Evolutionary conservation across 2,329 filamentous ascomycete genomes (phyloP), one percentile per base, ranked within the genome.

Genomic region (Basipetospora chlamydospora): DNA sequence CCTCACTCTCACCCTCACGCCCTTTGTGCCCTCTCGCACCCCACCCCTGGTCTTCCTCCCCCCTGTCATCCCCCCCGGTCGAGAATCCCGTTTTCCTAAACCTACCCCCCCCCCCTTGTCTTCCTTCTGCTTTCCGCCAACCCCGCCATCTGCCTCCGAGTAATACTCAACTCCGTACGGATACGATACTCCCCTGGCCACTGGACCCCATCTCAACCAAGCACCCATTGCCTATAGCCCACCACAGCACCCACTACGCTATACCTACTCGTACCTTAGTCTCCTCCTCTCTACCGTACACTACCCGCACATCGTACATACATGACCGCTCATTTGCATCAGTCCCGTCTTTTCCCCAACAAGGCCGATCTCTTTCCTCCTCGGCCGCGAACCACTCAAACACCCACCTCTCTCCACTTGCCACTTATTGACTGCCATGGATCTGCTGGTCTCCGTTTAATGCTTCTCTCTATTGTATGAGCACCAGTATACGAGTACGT

Each of bases 81-180:
- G 29, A 32, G 13, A 22, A 26, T 32, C 28, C 23, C 30, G 28
- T 17, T 30, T 18, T 37, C 28, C 28, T 38, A 26, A 8, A 15
- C 13, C 28, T 29, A 38, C 36, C n/a, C 35, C 35, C 30, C 28
- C 21, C 28, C 28, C 28, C 12, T 30, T n/a, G 17, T 15, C 25
- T 33, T 26, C 17, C 29, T 31, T n/a, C 29, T 31, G 16, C 29
- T 6, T 18, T 20, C 29, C 34, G 15, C 28, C 13, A 26, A 38
- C 36, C 36, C 35, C 36, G 49, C 49, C 46, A 42, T 41, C 29
- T n/a, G n/a, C n/a, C n/a, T n/a, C n/a, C n/a, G n/a, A n/a, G n/a
- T n/a, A n/a, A n/a, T n/a, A n/a, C n/a, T n/a, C n/a, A n/a, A n/a
- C n/a, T n/a, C n/a, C n/a, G n/a, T n/a, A n/a, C n/a, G n/a, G n/a